Percentiles rank a stretch among this genome's conserved stretches.
phyloP scores from a whole-genome alignment of 2,329 filamentous ascomycete species.

The Pyrenophora graminea region DNA sequence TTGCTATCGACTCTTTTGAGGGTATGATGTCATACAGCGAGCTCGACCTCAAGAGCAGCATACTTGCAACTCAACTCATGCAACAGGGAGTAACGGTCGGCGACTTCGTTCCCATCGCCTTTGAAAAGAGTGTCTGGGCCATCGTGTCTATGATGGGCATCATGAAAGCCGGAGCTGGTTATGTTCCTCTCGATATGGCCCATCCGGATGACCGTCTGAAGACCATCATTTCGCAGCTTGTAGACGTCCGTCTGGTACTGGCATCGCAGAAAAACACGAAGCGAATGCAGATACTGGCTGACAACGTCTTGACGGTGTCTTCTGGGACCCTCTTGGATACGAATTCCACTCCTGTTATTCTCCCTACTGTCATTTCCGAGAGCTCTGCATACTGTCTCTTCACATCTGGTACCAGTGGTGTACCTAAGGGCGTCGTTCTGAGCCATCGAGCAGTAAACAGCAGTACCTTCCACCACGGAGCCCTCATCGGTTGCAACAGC shows the following conservation, averaged over 20 bases:
- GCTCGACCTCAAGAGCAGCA: slow-evolving; percentile 10
- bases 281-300: neutral
- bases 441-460: neutral
- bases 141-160: slow-evolving; percentile 46
- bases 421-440: slow-evolving; percentile 69
- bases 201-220: neutral
- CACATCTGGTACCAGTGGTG: slow-evolving; percentile 77
- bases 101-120: slow-evolving; percentile 9
- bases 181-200: slow-evolving; percentile 30
- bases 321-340: neutral
- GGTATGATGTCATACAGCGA: slow-evolving; percentile 17
- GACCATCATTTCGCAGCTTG: neutral
- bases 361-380: neutral
- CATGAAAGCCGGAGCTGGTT: slow-evolving; percentile 49
- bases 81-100: slow-evolving; percentile 2
- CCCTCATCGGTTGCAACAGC: neutral
- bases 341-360: neutral
- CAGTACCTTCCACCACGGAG: neutral
- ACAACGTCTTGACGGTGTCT: neutral
- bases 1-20: slow-evolving; percentile 13
- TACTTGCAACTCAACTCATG: slow-evolving; percentile 9
- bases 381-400: slow-evolving; percentile 61
- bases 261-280: neutral
- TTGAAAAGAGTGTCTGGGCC: slow-evolving; percentile 24
- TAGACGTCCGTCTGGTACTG: neutral